Conservation (phyloP, 495 filamentous ascomycete species). For the Podospora bellae-mahoneyi region DNA sequence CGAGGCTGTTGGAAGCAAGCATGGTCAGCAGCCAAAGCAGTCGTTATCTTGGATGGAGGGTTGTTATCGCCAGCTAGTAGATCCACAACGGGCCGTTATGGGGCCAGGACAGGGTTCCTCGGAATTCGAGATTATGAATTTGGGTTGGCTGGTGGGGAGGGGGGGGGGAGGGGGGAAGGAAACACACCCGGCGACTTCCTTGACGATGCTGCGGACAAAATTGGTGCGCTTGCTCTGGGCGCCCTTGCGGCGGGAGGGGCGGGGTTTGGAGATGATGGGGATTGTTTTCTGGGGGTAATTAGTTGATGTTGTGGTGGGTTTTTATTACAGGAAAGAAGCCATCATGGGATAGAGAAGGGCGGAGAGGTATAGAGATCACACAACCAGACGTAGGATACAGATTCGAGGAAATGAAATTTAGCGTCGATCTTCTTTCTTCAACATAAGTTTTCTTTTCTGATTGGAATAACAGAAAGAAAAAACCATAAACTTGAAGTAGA, state of each 20-base stretch:
- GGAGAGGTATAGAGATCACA: not conserved
- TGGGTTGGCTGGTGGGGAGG: conserved; percentile 3
- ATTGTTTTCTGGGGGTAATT: conserved; percentile 77
- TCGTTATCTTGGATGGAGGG: not conserved
- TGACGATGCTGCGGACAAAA: conserved; percentile 88
- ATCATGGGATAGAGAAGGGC: not conserved
- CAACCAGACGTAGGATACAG: not conserved
- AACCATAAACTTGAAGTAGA: conserved; percentile 15
- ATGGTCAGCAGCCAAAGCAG: not conserved
- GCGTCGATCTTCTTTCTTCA: no score
- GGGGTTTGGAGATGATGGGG: conserved; percentile 69
- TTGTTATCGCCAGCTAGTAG: not conserved
- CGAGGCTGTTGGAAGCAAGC: conserved; percentile 50
- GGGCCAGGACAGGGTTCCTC: not conserved
- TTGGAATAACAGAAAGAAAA: not conserved
- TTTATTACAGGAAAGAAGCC: not conserved
- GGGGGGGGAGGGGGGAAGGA: conserved; percentile 4
- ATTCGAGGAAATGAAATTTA: no score
- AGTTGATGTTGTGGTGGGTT: conserved; percentile 28
- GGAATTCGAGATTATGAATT: not conserved
- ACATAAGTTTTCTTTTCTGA: no score
- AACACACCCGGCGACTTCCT: conserved; percentile 84
- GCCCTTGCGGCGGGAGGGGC: conserved; percentile 86
- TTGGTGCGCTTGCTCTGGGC: conserved; percentile 86
- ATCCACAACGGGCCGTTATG: not conserved